Percentiles rank a stretch among this genome's conserved stretches.
phyloP scores from a whole-genome alignment of 306 rosid genomes.

The Rosa chinensis region DNA sequence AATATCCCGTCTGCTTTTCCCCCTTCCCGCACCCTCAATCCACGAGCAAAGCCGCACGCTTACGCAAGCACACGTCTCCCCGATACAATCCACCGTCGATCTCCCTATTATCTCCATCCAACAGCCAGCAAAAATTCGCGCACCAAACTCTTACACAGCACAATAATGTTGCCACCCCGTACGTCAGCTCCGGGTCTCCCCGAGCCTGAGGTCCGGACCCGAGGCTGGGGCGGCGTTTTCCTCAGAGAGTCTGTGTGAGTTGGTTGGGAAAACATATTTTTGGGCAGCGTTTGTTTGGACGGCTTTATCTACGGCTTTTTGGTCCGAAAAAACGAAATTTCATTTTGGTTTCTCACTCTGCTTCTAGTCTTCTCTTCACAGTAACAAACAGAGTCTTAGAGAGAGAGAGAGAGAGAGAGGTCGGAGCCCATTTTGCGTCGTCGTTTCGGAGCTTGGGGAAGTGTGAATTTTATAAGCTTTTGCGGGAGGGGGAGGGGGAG shows the following conservation, averaged over 20 bases:
- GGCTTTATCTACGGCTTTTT: slow-evolving; percentile 33
- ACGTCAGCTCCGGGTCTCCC: not conserved
- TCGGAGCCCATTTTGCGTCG: slow-evolving; percentile 32
- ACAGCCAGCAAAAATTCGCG: not conserved
- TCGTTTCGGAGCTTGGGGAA: slow-evolving; percentile 17
- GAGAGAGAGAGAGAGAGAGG: not conserved
- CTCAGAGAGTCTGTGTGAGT: not conserved
- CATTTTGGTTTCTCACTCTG: slow-evolving; percentile 14
- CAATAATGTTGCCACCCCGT: not conserved
- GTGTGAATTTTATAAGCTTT: slow-evolving; percentile 7
- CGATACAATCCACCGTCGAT: slow-evolving; percentile 1
- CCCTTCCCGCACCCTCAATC: slow-evolving; percentile 1
- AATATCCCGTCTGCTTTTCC: slow-evolving; percentile 30
- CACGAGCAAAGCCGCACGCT: slow-evolving; percentile 4
- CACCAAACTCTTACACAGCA: not conserved
- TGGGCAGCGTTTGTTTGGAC: slow-evolving; percentile 29
- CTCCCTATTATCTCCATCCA: not conserved
- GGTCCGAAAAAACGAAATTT: slow-evolving; percentile 26
- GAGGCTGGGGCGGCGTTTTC: slow-evolving; percentile 21
- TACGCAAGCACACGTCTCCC: not conserved
- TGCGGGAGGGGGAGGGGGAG: not conserved
- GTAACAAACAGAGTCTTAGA: not conserved
- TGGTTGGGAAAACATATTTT: slow-evolving; percentile 22
- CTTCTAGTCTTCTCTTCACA: not conserved
- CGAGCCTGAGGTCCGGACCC: slow-evolving; percentile 3